These are phyloP conservation scores for Colletotrichum endophyticum DNA, from an alignment of 2,329 filamentous ascomycete genomes.

Conservation along the genomic window DNA sequence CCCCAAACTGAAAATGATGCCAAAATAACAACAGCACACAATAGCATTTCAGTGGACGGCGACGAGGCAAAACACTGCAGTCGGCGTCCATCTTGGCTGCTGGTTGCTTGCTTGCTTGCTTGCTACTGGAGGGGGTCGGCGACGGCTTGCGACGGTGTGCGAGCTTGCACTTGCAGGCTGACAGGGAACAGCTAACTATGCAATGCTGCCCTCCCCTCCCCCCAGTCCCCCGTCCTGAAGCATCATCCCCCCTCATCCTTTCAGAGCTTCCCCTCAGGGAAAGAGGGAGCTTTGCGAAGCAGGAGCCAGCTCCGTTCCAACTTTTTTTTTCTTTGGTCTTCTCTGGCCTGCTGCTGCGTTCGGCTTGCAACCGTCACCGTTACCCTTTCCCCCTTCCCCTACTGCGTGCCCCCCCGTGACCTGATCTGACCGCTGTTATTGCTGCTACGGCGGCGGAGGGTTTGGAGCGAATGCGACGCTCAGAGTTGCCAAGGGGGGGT, in stretches of 20 bases:
- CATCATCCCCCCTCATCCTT: background rate
- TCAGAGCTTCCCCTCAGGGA: background rate
- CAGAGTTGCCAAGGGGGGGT: slow-evolving; percentile 7
- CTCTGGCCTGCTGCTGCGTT: background rate
- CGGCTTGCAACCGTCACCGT: background rate
- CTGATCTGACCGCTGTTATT: background rate
- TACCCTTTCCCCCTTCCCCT: background rate
- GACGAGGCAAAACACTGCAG: background rate
- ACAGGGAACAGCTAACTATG: background rate
- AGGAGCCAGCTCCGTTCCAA: background rate
- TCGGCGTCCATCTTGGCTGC: background rate
- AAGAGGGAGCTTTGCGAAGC: background rate
- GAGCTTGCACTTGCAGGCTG: background rate
- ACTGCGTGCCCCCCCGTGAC: background rate
- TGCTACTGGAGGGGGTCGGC: background rate
- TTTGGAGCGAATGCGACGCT: slow-evolving; percentile 12
- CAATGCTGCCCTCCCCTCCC: background rate
- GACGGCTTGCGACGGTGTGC: background rate
- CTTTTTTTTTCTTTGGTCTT: background rate
- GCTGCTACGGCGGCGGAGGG: background rate
- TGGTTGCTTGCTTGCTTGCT: too few species aligned
- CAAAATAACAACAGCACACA: background rate
- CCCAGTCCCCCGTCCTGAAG: background rate
- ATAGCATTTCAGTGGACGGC: background rate
- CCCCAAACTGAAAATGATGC: background rate